A percentile compares a stretch with the other conserved stretches of the same genome.
These are phyloP conservation scores for Metschnikowia similis DNA, from an alignment of 805 yeast genomes.

Conservation along the genomic window DNA sequence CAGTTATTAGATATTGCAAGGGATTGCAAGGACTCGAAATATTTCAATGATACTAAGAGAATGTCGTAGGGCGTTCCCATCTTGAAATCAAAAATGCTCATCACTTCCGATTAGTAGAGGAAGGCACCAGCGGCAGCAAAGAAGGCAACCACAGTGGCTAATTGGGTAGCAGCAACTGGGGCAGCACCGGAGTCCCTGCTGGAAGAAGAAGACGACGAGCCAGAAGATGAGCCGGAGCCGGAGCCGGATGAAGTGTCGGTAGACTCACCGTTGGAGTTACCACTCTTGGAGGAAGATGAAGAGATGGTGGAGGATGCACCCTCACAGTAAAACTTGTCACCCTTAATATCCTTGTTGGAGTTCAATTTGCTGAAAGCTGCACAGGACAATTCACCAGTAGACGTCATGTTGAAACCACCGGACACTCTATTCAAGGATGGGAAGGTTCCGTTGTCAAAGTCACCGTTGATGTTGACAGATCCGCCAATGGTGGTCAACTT, in stretches of 20 bases:
- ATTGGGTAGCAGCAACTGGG: slow-evolving; percentile 19
- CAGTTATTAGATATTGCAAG: slow-evolving; percentile 1
- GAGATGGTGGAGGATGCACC: slow-evolving; percentile 40
- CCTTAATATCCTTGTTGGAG: slow-evolving; percentile 79
- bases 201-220: slow-evolving; percentile 19
- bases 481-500: slow-evolving; percentile 75
- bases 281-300: slow-evolving; percentile 39
- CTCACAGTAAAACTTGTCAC: slow-evolving; percentile 76
- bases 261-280: slow-evolving; percentile 20
- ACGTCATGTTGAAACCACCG: slow-evolving; percentile 87
- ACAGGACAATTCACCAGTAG: slow-evolving; percentile 81
- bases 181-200: slow-evolving; percentile 25
- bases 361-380: slow-evolving; percentile 65
- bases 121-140: slow-evolving; percentile 38
- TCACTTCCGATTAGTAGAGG: slow-evolving; percentile 20
- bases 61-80: background rate
- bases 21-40: slow-evolving; percentile 2
- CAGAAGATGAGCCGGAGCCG: slow-evolving; percentile 17
- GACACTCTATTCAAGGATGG: slow-evolving; percentile 69
- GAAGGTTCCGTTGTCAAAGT: slow-evolving; percentile 75
- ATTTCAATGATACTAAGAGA: slow-evolving; percentile 5
- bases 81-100: background rate
- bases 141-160: slow-evolving; percentile 28
- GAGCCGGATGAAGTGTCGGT: slow-evolving; percentile 27
- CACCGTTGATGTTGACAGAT: slow-evolving; percentile 79